A percentile compares a stretch with the other conserved stretches of the same genome.
Conservation (phyloP, 1,284 basidiomycete species). For the Sanghuangporus weigelae region DNA sequence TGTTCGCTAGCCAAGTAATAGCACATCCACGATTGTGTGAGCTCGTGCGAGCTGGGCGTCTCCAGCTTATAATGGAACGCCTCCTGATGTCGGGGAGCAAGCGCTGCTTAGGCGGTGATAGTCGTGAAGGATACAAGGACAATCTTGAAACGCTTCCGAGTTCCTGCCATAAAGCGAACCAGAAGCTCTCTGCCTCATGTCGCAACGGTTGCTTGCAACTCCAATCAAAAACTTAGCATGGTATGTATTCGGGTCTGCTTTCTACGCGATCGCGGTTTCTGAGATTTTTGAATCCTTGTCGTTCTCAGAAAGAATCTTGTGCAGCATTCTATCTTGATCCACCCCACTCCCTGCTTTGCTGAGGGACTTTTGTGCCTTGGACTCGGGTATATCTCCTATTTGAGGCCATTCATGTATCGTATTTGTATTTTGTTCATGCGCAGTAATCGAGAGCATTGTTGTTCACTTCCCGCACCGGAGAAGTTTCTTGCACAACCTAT, state of each 20-base stretch:
- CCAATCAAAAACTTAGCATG: not conserved
- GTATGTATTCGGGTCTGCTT: not conserved
- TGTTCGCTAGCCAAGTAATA: slow-evolving; percentile 10
- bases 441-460: no score
- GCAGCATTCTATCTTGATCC: no score
- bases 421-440: no score
- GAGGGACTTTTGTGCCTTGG: no score
- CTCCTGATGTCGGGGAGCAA: not conserved
- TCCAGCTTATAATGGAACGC: slow-evolving; percentile 11
- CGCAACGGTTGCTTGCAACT: not conserved
- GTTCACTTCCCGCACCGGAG: no score
- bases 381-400: not conserved
- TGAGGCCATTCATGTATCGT: not conserved
- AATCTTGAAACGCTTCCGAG: not conserved
- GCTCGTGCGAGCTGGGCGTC: slow-evolving; percentile 11
- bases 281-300: not conserved
- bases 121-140: not conserved
- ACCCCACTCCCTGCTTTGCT: no score
- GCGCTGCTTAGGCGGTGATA: not conserved
- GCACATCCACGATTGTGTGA: slow-evolving; percentile 11
- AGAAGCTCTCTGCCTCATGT: not conserved
- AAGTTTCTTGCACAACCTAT: no score
- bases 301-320: not conserved
- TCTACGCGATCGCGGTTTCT: no score
- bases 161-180: not conserved